Evolutionary conservation across 2,329 filamentous ascomycete genomes (phyloP), one percentile per base, ranked within the genome.

Genomic region (Alternaria infectoria): DNA sequence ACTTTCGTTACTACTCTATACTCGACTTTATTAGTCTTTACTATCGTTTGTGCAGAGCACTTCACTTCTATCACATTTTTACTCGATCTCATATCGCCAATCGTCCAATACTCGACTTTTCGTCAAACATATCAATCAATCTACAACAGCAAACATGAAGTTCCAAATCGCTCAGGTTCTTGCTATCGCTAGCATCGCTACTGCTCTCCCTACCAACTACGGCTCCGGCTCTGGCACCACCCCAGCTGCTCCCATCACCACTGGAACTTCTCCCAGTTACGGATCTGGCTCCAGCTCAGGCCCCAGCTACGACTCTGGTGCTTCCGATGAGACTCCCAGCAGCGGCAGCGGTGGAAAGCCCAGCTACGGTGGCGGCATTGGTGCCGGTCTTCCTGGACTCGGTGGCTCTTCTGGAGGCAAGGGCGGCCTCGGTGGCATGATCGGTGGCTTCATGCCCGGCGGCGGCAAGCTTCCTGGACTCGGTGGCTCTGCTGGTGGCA

Each of bases 91-190:
- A 56, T 19, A 26, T 25, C 11, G 40, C 21, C 21, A 46, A 46
- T 43, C 15, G 45, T 46, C n/a, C 25, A 21, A 52, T 59, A 60
- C 28, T 57, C 46, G 32, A 30, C 19, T 51, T 51, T 56, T 46
- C 54, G 13, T 54, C 46, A 21, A 58, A 26, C 45, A 32, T 10
- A 46, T 15, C 11, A 36, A 40, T 4, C 28, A 32, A 32, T 30
- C 12, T 23, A 59, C 12, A 51, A 59, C 58, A 26, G 28, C 45
- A 49, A 62, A 62, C 40, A 62, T 62, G 59, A 62, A 62, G 59
- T 62, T 59, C 59, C 30, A 51, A 54, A 30, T 54, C 45, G 54
- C 55, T 23, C 47, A 59, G 40, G 40, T 62, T 30, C 45, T 62
- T 28, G 55, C 55, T 59, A 30, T 62, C 28, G 55, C 55, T 47